Conservation (phyloP, 768 basidiomycete species). For the Crepidotus variabilis region DNA sequence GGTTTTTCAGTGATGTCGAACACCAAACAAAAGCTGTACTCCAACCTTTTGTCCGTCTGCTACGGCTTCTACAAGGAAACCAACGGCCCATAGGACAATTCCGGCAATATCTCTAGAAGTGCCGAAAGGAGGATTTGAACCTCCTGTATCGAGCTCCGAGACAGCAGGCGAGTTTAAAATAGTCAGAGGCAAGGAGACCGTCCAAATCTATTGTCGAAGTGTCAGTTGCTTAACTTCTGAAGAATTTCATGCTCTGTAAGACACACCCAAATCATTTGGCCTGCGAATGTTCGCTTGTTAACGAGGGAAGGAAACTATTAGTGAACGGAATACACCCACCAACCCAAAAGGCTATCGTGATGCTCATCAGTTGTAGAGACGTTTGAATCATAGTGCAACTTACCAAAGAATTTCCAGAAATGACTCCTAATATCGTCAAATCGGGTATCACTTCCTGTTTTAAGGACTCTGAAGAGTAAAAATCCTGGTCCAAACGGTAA, state of each 20-base stretch:
- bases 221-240: neutral
- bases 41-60: slow-evolving; percentile 58
- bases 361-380: neutral
- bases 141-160: slow-evolving; percentile 38
- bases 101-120: slow-evolving; percentile 62
- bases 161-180: slow-evolving; percentile 69
- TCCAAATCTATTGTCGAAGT: slow-evolving; percentile 44
- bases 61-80: slow-evolving; percentile 51
- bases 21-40: neutral
- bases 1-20: neutral
- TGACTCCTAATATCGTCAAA: slow-evolving; percentile 65
- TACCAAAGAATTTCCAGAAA: slow-evolving; percentile 63
- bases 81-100: slow-evolving; percentile 56
- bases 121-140: slow-evolving; percentile 55
- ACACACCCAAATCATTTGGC: slow-evolving; percentile 58
- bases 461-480: slow-evolving; percentile 66
- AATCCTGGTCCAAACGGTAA: slow-evolving; percentile 36
- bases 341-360: slow-evolving; percentile 47
- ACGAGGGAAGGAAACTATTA: neutral
- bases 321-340: slow-evolving; percentile 25
- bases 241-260: neutral
- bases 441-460: slow-evolving; percentile 59
- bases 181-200: slow-evolving; percentile 57
- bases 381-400: too few species aligned
- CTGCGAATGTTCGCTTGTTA: slow-evolving; percentile 19